Evolutionary conservation across 2,329 filamentous ascomycete genomes (phyloP), one percentile per base, ranked within the genome.

Genomic region (Aspergillus pseudotamarii): DNA sequence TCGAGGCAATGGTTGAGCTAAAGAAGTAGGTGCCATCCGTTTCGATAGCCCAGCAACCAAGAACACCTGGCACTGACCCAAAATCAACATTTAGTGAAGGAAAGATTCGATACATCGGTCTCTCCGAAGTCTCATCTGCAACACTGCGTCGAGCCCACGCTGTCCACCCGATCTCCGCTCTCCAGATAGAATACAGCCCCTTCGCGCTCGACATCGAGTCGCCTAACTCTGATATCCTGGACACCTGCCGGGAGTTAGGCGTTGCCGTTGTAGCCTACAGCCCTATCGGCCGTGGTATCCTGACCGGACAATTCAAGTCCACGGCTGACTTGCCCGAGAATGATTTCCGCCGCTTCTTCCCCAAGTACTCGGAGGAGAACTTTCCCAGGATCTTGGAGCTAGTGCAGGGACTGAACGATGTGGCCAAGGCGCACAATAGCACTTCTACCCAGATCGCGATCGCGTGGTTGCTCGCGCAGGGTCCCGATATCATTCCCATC

Each of bases 381-480:
- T 83, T 86, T 69, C 76, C 73, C 6, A 83, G 84, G 74, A 89
- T 89, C 68, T 63, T 86, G 19, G 75, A 79, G 66, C 72, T 88
- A 6, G 83, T 87, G 2, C 78, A 83, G 45, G 72, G 74, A 6
- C 79, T 89, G 61, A 72, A 76, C 4, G 76, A 70, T 6, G 70
- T 89, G 6, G 86, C 86, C 0, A 75, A 81, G 48, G 79, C 76
- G 64, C 89, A 90, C 75, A 81, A 78, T 4, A 81, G 79, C 53
- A 88, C 88, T 0, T 68, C 86, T 0, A 81, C 80, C 1, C 84
- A 91, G 71, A 71, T 91, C 36, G 84, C 86, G 1, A 78, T 91
- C 32, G 88, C 88, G 0, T 91, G 88, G 88, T 68, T 91, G 61
- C 69, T 88, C 66, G 83, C 83, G 4, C 87, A 90, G 68, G 86